A percentile compares a stretch with the other conserved stretches of the same genome.
These are phyloP conservation scores for Boletus huronensis DNA, from an alignment of 768 basidiomycete genomes.

Conservation along the genomic window DNA sequence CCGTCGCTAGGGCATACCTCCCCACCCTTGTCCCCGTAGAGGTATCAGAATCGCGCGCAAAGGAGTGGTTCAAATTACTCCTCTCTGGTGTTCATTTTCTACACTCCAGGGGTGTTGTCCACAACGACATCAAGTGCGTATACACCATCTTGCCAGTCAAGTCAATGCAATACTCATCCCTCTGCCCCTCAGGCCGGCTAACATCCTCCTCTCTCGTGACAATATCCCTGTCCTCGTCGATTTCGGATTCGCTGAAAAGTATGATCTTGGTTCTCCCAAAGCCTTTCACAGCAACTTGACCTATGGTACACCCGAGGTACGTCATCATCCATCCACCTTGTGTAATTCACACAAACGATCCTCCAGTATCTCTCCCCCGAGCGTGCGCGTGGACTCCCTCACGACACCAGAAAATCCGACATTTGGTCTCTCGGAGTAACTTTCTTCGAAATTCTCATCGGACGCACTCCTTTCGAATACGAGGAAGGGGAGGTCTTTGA, in stretches of 20 bases:
- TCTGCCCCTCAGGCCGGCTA: conserved; percentile 64
- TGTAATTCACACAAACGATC: background rate
- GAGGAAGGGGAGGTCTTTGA: conserved; percentile 75
- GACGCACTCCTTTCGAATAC: conserved; percentile 89
- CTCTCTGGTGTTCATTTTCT: conserved; percentile 82
- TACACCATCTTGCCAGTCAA: background rate
- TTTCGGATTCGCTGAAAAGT: conserved; percentile 93
- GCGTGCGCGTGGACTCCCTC: conserved; percentile 80
- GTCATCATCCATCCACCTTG: background rate
- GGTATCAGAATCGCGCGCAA: conserved; percentile 74
- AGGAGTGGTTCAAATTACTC: conserved; percentile 77
- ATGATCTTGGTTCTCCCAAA: conserved; percentile 57
- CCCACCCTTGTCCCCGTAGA: conserved; percentile 86
- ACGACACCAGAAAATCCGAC: conserved; percentile 92
- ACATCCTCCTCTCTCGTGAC: conserved; percentile 79
- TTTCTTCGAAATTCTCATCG: conserved; percentile 91
- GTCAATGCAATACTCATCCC: background rate
- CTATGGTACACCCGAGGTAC: conserved; percentile 89
- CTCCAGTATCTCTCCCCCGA: conserved; percentile 86
- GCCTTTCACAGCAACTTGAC: conserved; percentile 81
- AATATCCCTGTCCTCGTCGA: conserved; percentile 89
- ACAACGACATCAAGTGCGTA: conserved; percentile 90
- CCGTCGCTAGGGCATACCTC: conserved; percentile 68
- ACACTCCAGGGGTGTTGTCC: conserved; percentile 79
- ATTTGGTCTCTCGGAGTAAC: conserved; percentile 85